Percentiles rank a stretch among this genome's conserved stretches.
Evolutionary conservation across 108 stramenopile species (phyloP).

Genomic region (Skeletonema costatum): DNA sequence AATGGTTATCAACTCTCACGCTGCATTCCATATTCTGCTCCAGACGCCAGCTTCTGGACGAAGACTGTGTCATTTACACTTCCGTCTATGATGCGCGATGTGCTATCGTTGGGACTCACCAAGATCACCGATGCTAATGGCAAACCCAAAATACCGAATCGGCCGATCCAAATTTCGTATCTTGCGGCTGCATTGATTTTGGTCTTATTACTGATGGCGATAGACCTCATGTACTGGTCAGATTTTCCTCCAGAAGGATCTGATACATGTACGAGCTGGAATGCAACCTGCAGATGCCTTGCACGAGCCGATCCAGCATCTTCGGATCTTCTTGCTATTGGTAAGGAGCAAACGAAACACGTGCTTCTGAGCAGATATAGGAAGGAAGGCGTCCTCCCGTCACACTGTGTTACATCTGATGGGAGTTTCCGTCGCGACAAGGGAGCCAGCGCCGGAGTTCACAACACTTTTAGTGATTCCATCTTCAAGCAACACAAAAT

Average conservation of each 20-base stretch:
- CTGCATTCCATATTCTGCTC: slow-evolving; percentile 39
- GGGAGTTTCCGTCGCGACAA: slow-evolving; percentile 62
- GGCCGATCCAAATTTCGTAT: slow-evolving; percentile 20
- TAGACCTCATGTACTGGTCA: slow-evolving; percentile 28
- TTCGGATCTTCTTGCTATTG: slow-evolving; percentile 66
- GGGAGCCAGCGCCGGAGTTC: not conserved
- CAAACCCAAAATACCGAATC: slow-evolving; percentile 7
- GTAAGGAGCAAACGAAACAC: slow-evolving; percentile 78
- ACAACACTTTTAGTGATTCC: not conserved
- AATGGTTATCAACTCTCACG: slow-evolving; percentile 21
- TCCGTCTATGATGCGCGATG: slow-evolving; percentile 14
- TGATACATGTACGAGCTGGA: slow-evolving; percentile 31
- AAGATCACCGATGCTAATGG: slow-evolving; percentile 13
- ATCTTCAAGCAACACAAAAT: not conserved
- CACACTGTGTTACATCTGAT: slow-evolving; percentile 56
- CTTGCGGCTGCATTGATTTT: slow-evolving; percentile 21
- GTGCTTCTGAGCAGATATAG: slow-evolving; percentile 64
- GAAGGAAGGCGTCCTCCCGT: slow-evolving; percentile 48
- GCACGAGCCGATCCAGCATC: slow-evolving; percentile 75
- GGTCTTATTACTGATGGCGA: slow-evolving; percentile 15
- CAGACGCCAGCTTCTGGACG: slow-evolving; percentile 10
- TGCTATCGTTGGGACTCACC: slow-evolving; percentile 24
- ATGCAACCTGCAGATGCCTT: slow-evolving; percentile 75
- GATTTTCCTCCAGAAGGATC: slow-evolving; percentile 14
- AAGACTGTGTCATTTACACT: slow-evolving; percentile 20